Evolutionary conservation across 1,139 yeast species (phyloP), one percentile per base, ranked within the genome.

Genomic region (Candida neerlandica): DNA sequence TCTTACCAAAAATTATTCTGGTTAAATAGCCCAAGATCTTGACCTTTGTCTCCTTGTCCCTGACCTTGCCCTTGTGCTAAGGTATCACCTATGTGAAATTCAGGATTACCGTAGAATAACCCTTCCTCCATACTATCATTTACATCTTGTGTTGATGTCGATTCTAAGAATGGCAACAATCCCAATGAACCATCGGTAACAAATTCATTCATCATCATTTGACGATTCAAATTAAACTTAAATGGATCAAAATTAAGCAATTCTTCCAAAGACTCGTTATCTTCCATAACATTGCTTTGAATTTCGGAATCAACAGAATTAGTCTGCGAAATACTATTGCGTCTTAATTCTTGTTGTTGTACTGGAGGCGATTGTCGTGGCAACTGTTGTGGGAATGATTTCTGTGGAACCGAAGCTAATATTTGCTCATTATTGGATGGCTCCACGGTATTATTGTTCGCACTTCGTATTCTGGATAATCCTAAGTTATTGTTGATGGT

Each of bases 121-220:
- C 19, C 11, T 21, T 39, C 33, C 5, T 39, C 33, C 44, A 9
- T 41, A 14, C 27, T 37, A 6, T 12, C 12, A n/a, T n/a, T n/a
- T n/a, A 10, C 32, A 21, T 43, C 41, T 6, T 43, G 27, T 15
- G 11, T 42, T 23, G 38, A 55, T 11, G 12, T 43, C 12, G 38
- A 55, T 47, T 78, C 81, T 50, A 83, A 65, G 56, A 82, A 77
- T 16, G 84, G 84, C 2, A 83, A 86, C 51, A 84, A 66, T 0
- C 88, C 89, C 43, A 84, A 65, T 0, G 89, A 84, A 0, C 88
- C 88, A 66, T 84, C 89, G 12, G 86, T 86, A 11, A 84, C 86
- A 65, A 83, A 84, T 54, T 82, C 86, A 54, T 73, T 73, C 56
- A 75, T 64, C 62, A 75, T 62, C 57, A 65, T 55, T 59, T 78